phyloP scores from a whole-genome alignment of 2,329 filamentous ascomycete genomes.

The Trichoderma asperellum region DNA sequence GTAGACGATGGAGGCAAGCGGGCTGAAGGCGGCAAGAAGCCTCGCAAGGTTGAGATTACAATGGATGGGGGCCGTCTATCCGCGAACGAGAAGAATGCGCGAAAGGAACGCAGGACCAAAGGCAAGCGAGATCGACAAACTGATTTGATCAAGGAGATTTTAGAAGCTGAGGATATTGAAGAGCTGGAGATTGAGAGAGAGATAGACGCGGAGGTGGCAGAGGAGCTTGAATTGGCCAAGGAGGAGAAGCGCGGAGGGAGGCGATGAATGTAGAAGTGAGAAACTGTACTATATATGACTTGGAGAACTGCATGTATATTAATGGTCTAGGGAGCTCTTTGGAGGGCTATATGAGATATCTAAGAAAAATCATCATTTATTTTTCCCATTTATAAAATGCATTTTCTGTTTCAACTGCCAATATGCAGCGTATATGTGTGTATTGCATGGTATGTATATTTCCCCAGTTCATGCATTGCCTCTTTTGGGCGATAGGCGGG shows the following conservation, averaged over 20 bases:
- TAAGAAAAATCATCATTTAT: not conserved
- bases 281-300: conserved; percentile 4
- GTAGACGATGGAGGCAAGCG: conserved; percentile 54
- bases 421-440: not conserved
- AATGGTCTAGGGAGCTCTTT: not conserved
- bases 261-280: not conserved
- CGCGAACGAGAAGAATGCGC: conserved; percentile 44
- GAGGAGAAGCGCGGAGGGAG: not conserved
- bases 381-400: too few relatives aligned
- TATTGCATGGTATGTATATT: too few relatives aligned
- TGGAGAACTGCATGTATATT: conserved; percentile 1
- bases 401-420: too few relatives aligned
- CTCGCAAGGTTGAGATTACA: conserved; percentile 43
- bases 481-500: not conserved
- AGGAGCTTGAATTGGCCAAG: conserved; percentile 33
- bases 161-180: conserved; percentile 42
- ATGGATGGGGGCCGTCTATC: conserved; percentile 45
- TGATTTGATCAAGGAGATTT: conserved; percentile 48
- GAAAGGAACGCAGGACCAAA: conserved; percentile 48
- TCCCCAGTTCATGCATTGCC: not conserved
- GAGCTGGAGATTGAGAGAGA: conserved; percentile 40
- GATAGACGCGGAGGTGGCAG: conserved; percentile 40
- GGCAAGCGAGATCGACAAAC: conserved; percentile 44
- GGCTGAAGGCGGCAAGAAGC: conserved; percentile 47
- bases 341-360: not conserved